phyloP scores from a whole-genome alignment of 768 basidiomycete species.

The Serendipita sp. region DNA sequence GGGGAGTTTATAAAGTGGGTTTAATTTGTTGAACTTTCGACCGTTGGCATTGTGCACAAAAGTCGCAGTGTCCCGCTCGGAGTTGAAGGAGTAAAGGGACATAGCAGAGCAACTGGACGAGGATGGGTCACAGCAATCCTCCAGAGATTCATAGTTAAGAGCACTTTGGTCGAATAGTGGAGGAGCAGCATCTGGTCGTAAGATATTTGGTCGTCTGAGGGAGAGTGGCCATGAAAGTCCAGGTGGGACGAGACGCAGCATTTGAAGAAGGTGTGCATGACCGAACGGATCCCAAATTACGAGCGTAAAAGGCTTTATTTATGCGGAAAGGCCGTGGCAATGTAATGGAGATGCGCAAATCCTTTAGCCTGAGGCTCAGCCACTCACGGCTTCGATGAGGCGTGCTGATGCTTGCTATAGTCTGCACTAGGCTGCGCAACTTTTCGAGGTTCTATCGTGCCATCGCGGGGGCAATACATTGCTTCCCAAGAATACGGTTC shows the following conservation, averaged over 20 bases:
- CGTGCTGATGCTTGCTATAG: not conserved
- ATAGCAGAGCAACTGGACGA: not conserved
- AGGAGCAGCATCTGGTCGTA: not conserved
- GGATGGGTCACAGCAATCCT: not conserved
- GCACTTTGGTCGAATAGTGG: not conserved
- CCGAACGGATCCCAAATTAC: not conserved
- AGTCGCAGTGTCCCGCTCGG: not conserved
- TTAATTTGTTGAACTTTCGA: not conserved
- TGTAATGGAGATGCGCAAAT: not conserved
- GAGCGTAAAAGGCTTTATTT: not conserved
- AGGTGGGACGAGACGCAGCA: not conserved
- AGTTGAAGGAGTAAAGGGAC: not conserved
- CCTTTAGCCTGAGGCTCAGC: not conserved
- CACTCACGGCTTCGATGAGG: not conserved
- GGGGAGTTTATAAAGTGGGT: not conserved
- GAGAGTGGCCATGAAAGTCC: not conserved
- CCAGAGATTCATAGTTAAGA: not conserved
- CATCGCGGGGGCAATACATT: constrained; percentile 76
- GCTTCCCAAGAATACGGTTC: constrained; percentile 80
- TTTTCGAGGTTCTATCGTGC: constrained; percentile 63
- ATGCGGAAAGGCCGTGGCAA: not conserved
- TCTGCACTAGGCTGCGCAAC: not conserved
- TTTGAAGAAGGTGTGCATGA: not conserved
- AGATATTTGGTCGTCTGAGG: not conserved
- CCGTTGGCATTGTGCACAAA: not conserved